phyloP scores from a whole-genome alignment of 768 basidiomycete genomes.

The Suillus subaureus region DNA sequence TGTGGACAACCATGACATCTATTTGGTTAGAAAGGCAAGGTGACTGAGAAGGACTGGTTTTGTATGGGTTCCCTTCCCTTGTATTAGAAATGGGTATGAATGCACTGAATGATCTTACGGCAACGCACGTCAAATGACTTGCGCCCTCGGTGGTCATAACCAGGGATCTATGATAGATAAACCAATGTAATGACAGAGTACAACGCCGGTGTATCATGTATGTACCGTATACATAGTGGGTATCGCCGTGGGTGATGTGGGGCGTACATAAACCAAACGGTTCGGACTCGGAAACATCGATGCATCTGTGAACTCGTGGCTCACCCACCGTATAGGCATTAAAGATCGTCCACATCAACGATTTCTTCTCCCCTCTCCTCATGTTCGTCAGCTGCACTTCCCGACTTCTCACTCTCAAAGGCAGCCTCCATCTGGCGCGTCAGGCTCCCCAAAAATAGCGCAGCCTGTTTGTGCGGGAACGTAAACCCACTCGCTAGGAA shows the following conservation, averaged over 20 bases:
- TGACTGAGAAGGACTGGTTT: not conserved
- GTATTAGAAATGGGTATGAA: not conserved
- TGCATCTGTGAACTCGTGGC: not conserved
- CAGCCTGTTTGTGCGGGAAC: conserved; percentile 67
- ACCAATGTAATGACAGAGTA: not conserved
- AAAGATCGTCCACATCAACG: not conserved
- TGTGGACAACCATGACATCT: not conserved
- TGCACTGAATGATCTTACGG: not conserved
- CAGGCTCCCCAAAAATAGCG: conserved; percentile 50
- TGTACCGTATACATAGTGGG: not conserved
- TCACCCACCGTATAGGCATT: not conserved
- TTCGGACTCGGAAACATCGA: not conserved
- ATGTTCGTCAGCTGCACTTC: not conserved
- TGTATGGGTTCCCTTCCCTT: no score
- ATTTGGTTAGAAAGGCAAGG: not conserved
- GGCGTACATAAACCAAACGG: not conserved
- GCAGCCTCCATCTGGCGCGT: conserved; percentile 5
- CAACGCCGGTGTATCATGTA: not conserved
- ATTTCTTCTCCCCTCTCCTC: not conserved
- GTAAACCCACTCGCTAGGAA: conserved; percentile 69
- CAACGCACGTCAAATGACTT: not conserved
- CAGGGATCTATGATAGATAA: not conserved
- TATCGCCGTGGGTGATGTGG: not conserved
- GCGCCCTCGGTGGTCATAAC: not conserved
- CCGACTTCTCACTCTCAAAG: not conserved